These are phyloP conservation scores for Cystobasidium sp. DNA, from an alignment of 1,284 basidiomycete genomes.

Conservation along the genomic window DNA sequence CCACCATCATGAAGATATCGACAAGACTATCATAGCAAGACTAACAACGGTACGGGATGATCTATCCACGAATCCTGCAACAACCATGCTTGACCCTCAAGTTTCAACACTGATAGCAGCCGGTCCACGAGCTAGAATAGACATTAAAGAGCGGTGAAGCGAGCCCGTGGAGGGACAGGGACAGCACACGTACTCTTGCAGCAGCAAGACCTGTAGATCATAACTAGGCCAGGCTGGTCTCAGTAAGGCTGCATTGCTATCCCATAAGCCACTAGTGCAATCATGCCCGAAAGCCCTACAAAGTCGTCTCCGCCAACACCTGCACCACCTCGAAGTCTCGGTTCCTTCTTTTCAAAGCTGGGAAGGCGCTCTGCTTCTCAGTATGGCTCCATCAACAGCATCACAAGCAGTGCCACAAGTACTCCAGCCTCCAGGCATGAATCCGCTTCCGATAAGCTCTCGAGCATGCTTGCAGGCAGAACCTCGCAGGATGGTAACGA, in stretches of 20 bases:
- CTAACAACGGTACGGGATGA: too few relatives aligned
- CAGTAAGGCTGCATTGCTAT: too few relatives aligned
- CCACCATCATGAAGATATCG: neutral
- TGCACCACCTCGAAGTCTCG: slow-evolving; percentile 20
- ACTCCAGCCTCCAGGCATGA: slow-evolving; percentile 40
- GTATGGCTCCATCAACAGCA: slow-evolving; percentile 23
- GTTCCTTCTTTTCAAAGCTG: slow-evolving; percentile 26
- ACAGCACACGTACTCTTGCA: too few relatives aligned
- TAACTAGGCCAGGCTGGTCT: too few relatives aligned
- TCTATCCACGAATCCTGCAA: too few relatives aligned
- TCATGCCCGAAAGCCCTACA: slow-evolving; percentile 26
- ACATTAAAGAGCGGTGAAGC: too few relatives aligned
- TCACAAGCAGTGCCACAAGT: slow-evolving; percentile 25
- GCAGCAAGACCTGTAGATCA: too few relatives aligned
- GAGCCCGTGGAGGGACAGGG: too few relatives aligned
- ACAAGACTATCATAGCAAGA: neutral
- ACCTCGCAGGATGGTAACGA: slow-evolving; percentile 23
- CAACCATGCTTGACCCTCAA: too few relatives aligned
- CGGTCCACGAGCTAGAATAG: too few relatives aligned
- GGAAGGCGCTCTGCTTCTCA: slow-evolving; percentile 15
- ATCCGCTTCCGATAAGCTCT: slow-evolving; percentile 26
- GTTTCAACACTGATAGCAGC: too few relatives aligned
- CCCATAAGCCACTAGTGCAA: neutral
- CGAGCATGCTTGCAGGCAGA: slow-evolving; percentile 37
- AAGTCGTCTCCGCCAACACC: slow-evolving; percentile 9